Conservation (phyloP, 1,284 basidiomycete species). For the Moniliophthora roreri region DNA sequence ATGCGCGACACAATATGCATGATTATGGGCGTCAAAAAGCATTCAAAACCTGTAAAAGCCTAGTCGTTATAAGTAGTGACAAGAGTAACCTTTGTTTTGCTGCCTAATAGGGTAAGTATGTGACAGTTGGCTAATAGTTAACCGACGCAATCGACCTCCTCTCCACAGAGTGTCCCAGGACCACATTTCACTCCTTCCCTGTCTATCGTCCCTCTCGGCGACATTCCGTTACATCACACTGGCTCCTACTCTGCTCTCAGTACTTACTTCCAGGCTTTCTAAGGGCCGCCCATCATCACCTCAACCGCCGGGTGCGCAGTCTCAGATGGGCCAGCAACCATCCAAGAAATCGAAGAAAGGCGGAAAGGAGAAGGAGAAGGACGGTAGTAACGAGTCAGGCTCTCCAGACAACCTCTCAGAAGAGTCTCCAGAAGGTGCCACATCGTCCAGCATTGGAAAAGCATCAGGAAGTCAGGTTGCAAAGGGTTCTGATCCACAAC, state of each 20-base stretch:
- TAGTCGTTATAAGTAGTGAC: too few relatives aligned
- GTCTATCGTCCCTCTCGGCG: conserved; percentile 14
- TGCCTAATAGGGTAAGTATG: not conserved
- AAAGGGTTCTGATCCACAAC: conserved; percentile 32
- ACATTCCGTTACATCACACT: conserved; percentile 47
- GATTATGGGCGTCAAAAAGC: not conserved
- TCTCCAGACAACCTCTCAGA: conserved; percentile 32
- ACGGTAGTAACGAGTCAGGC: conserved; percentile 31
- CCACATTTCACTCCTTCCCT: conserved; percentile 7
- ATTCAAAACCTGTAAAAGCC: too few relatives aligned
- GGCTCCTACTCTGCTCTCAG: conserved; percentile 78
- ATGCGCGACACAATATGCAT: conserved; percentile 5
- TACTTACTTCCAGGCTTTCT: conserved; percentile 66
- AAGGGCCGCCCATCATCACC: conserved; percentile 72
- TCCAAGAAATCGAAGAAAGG: conserved; percentile 77
- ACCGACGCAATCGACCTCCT: conserved; percentile 6
- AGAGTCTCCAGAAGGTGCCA: conserved; percentile 37
- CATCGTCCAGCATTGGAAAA: conserved; percentile 45
- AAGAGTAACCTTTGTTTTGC: too few relatives aligned
- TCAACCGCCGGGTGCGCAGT: conserved; percentile 44
- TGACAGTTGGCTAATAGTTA: not conserved
- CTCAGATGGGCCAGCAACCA: conserved; percentile 74
- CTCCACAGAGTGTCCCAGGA: conserved; percentile 5
- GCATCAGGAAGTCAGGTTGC: conserved; percentile 33
- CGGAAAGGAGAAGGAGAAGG: conserved; percentile 66